phyloP scores from a whole-genome alignment of 1,284 basidiomycete species.

The Malassezia slooffiae region DNA sequence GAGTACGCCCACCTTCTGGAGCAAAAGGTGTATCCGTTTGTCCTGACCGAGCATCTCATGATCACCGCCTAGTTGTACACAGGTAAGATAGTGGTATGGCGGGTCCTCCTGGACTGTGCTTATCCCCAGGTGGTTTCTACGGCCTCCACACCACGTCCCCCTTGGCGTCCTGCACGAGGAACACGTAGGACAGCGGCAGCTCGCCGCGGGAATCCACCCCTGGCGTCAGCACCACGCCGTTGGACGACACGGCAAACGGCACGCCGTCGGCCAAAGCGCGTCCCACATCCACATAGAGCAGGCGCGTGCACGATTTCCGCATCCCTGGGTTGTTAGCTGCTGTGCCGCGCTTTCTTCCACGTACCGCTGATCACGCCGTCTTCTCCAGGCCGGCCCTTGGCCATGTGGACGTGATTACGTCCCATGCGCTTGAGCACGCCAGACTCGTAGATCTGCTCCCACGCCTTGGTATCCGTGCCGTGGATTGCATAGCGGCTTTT shows the following conservation, averaged over 20 bases:
- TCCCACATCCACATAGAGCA: slow-evolving; percentile 64
- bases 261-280: slow-evolving; percentile 61
- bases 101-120: too few relatives aligned
- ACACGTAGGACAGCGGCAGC: slow-evolving; percentile 23
- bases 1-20: slow-evolving; percentile 41
- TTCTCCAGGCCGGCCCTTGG: slow-evolving; percentile 56
- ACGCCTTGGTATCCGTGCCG: slow-evolving; percentile 49
- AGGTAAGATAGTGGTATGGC: too few relatives aligned
- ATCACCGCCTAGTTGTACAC: slow-evolving; percentile 6
- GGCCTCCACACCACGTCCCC: slow-evolving; percentile 30
- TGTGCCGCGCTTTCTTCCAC: too few relatives aligned
- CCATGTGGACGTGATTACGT: slow-evolving; percentile 77
- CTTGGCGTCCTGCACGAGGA: slow-evolving; percentile 19
- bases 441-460: slow-evolving; percentile 32
- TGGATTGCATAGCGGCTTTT: slow-evolving; percentile 21
- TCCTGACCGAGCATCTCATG: slow-evolving; percentile 32
- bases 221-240: slow-evolving; percentile 70
- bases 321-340: slow-evolving; percentile 55
- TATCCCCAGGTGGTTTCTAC: too few relatives aligned
- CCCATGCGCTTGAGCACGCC: slow-evolving; percentile 71
- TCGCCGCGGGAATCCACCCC: slow-evolving; percentile 48
- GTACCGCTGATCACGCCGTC: slow-evolving; percentile 55
- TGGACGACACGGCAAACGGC: slow-evolving; percentile 62
- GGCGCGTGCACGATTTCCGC: slow-evolving; percentile 60
- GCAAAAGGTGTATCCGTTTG: slow-evolving; percentile 40